Percentiles rank a stretch among this genome's conserved stretches.
phyloP scores from a whole-genome alignment of 306 rosid species.

The Glycyrrhiza uralensis region DNA sequence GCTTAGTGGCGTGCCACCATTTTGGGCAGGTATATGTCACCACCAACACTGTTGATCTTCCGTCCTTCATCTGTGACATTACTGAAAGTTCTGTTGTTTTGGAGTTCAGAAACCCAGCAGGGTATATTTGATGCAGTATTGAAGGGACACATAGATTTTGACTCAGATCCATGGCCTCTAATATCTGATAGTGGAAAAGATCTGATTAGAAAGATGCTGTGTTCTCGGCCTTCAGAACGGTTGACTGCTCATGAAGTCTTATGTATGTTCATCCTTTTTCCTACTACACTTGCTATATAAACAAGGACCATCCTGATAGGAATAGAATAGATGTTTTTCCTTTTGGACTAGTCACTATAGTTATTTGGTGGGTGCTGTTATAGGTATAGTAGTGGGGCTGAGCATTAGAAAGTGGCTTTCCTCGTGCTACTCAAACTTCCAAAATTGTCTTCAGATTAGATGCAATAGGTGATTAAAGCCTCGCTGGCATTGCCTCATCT shows the following conservation, averaged over 20 bases:
- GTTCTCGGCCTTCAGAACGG: conserved; percentile 76
- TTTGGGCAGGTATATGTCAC: conserved; percentile 77
- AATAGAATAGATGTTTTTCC: conserved; percentile 12
- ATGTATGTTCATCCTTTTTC: conserved; percentile 59
- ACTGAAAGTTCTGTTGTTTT: conserved; percentile 39
- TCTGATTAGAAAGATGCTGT: conserved; percentile 78
- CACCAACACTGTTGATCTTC: conserved; percentile 21
- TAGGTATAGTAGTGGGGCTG: background rate
- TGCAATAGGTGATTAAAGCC: conserved; percentile 18
- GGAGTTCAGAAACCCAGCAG: conserved; percentile 86
- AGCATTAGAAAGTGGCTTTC: background rate
- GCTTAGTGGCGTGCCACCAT: conserved; percentile 94
- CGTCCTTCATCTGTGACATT: conserved; percentile 7
- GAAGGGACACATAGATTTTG: conserved; percentile 93
- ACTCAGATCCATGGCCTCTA: conserved; percentile 91
- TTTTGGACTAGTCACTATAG: conserved; percentile 9
- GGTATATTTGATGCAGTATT: conserved; percentile 93
- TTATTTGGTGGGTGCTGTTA: conserved; percentile 20
- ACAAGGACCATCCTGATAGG: conserved; percentile 1
- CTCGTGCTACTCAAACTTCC: background rate
- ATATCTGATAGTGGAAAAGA: conserved; percentile 87
- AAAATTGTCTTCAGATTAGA: conserved; percentile 13
- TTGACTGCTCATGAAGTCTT: conserved; percentile 87
- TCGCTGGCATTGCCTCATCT: background rate
- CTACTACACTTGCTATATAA: conserved; percentile 1